Conservation (phyloP, 176 grass and related monocot genomes). For the Hsuehochloa calcarea region DNA sequence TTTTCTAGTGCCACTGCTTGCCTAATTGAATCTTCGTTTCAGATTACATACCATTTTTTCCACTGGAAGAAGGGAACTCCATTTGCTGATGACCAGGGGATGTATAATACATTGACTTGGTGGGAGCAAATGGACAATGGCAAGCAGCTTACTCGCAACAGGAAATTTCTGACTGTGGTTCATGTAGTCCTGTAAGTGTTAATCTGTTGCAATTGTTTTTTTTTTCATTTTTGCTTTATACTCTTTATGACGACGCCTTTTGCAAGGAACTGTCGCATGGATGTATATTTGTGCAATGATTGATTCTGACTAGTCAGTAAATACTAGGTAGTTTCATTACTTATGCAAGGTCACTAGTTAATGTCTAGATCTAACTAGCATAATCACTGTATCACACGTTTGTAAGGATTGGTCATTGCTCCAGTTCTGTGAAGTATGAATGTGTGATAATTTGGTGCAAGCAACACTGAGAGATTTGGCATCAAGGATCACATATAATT, state of each 20-base stretch:
- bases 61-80: conserved; percentile 96
- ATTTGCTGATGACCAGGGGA: conserved; percentile 89
- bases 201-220: neutral
- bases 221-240: neutral
- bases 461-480: neutral
- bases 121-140: conserved; percentile 96
- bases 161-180: conserved; percentile 81
- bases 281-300: neutral
- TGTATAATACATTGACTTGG: conserved; percentile 84
- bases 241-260: neutral
- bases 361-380: neutral
- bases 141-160: conserved; percentile 89
- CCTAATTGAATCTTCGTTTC: conserved; percentile 35
- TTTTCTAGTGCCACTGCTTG: conserved; percentile 1
- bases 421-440: neutral
- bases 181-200: conserved; percentile 72
- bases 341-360: neutral
- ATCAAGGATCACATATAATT: neutral
- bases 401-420: neutral
- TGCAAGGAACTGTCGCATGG: neutral
- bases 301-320: neutral
- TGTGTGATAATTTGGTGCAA: neutral
- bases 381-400: neutral
- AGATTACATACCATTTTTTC: conserved; percentile 95
- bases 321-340: neutral